Conservation (phyloP, 805 yeast species). For the Candida alai region DNA sequence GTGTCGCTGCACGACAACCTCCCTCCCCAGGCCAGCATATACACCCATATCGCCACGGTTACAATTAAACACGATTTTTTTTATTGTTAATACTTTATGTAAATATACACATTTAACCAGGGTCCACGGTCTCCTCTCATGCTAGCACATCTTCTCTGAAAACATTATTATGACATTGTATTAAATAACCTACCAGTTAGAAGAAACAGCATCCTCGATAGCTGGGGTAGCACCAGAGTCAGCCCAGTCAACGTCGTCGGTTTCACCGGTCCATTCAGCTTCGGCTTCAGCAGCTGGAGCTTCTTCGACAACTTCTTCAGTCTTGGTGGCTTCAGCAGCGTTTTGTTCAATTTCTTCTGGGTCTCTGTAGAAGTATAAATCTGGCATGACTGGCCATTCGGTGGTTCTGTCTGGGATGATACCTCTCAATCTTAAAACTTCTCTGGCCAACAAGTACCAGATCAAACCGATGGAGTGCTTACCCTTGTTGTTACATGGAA, state of each 20-base stretch:
- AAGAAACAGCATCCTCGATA: constrained; percentile 75
- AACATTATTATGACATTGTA: too few relatives aligned
- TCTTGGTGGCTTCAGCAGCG: constrained; percentile 52
- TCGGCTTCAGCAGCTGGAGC: constrained; percentile 62
- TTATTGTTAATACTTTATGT: constrained; percentile 1
- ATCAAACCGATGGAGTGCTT: constrained; percentile 99
- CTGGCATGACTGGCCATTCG: constrained; percentile 99
- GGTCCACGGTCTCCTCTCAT: background rate
- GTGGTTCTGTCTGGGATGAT: constrained; percentile 92
- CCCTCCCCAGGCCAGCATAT: too few relatives aligned
- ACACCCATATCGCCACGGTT: too few relatives aligned
- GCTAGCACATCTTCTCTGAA: constrained; percentile 1
- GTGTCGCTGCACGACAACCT: too few relatives aligned
- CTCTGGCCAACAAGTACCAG: constrained; percentile 99
- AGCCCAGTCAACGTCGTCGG: constrained; percentile 66
- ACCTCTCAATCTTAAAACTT: constrained; percentile 98
- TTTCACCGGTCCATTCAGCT: constrained; percentile 54
- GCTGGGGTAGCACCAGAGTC: constrained; percentile 49
- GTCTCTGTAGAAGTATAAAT: constrained; percentile 99
- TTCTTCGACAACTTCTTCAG: constrained; percentile 57
- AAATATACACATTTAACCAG: constrained; percentile 3
- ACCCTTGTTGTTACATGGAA: constrained; percentile 99
- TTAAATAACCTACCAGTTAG: constrained; percentile 38
- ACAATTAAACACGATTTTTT: constrained; percentile 5
- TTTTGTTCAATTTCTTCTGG: constrained; percentile 96